phyloP scores from a whole-genome alignment of 2,329 filamentous ascomycete species.

The Fusarium burgessii region DNA sequence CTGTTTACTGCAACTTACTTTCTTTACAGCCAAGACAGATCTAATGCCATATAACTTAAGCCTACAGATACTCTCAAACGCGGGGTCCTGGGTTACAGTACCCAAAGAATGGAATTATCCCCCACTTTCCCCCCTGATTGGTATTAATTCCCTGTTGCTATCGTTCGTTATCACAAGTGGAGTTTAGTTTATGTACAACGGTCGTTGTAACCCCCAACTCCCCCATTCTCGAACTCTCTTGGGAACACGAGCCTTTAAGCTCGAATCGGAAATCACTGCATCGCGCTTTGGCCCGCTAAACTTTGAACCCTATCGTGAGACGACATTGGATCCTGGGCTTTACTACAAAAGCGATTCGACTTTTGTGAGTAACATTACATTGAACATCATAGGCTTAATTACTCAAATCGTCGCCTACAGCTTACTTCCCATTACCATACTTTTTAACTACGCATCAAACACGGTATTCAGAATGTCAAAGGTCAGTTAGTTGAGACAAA shows the following conservation, averaged over 20 bases:
- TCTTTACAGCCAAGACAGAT: neutral
- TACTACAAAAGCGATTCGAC: neutral
- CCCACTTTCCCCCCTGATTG: neutral
- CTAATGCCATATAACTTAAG: neutral
- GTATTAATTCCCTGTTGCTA: neutral
- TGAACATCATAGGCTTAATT: neutral
- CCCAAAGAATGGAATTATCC: neutral
- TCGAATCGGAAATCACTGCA: neutral
- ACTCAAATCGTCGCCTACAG: no score
- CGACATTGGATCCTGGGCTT: neutral
- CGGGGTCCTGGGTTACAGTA: neutral
- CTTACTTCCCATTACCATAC: no score
- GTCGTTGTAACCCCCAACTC: neutral
- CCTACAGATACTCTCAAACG: neutral
- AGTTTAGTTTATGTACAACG: no score
- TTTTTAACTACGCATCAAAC: neutral
- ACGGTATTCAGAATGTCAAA: neutral
- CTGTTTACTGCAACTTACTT: neutral
- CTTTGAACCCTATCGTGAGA: neutral
- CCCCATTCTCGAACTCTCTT: neutral
- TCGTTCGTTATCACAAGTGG: constrained; percentile 5
- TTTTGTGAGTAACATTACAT: neutral
- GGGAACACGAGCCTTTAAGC: neutral
- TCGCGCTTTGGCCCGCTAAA: neutral
- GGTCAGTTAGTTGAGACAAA: neutral